Evolutionary conservation across 805 yeast genomes (phyloP).

Genomic region (Wickerhamomyces chaumierensis): DNA sequence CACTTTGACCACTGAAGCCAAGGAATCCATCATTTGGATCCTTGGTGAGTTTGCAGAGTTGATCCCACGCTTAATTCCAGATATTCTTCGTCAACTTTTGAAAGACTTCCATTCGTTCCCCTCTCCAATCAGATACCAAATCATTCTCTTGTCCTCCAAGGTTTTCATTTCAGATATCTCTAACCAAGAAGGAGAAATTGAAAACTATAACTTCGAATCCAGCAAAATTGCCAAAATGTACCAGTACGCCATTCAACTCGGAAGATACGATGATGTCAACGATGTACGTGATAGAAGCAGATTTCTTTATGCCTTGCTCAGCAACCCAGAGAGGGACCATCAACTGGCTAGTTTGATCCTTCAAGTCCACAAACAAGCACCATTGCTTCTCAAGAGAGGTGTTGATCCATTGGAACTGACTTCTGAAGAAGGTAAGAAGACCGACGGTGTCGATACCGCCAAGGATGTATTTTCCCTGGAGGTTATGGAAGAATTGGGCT

Average conservation of each 20-base stretch:
- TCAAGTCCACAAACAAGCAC: slow-evolving; percentile 69
- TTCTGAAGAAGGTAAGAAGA: not conserved
- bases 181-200: slow-evolving; percentile 20
- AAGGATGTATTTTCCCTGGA: no score
- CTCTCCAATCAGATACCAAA: slow-evolving; percentile 55
- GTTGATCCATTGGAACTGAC: slow-evolving; percentile 13
- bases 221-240: slow-evolving; percentile 40
- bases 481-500: not conserved
- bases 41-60: slow-evolving; percentile 65
- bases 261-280: slow-evolving; percentile 61
- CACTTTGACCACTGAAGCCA: slow-evolving; percentile 35
- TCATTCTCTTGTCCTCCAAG: slow-evolving; percentile 65
- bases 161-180: slow-evolving; percentile 46
- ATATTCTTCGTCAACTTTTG: slow-evolving; percentile 52
- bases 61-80: slow-evolving; percentile 52
- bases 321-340: slow-evolving; percentile 12
- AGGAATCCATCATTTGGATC: slow-evolving; percentile 82
- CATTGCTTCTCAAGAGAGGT: slow-evolving; percentile 22
- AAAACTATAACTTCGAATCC: slow-evolving; percentile 23
- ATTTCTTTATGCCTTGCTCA: slow-evolving; percentile 43
- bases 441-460: no score
- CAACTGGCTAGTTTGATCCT: slow-evolving; percentile 60
- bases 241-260: slow-evolving; percentile 46
- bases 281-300: slow-evolving; percentile 85
- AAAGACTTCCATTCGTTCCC: slow-evolving; percentile 33